Conservation (phyloP, 768 basidiomycete genomes). For the Sarcodon aspratus region DNA sequence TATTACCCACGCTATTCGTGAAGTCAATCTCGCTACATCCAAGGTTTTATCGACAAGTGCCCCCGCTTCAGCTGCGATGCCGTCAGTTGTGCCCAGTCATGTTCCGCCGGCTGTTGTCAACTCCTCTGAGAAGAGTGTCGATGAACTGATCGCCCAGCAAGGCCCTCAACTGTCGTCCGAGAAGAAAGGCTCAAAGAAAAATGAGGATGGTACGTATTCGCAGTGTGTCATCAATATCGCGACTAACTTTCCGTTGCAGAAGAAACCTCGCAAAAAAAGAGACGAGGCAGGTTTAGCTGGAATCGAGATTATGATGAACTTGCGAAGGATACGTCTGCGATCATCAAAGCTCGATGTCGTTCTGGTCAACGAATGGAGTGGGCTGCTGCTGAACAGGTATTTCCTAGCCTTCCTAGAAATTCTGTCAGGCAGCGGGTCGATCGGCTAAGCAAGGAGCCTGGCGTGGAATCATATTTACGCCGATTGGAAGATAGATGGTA, state of each 20-base stretch:
- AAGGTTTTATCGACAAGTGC: constrained; percentile 14
- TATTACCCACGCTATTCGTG: constrained; percentile 41
- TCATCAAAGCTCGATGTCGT: constrained; percentile 73
- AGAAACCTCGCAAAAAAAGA: constrained; percentile 11
- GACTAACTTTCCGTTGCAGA: constrained; percentile 2
- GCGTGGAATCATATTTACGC: constrained; percentile 62
- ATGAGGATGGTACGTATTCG: constrained; percentile 6
- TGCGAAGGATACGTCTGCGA: constrained; percentile 71
- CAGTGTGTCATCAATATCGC: background rate
- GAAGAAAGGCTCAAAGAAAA: constrained; percentile 20
- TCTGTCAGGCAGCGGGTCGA: constrained; percentile 60
- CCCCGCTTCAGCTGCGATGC: background rate
- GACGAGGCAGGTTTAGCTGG: constrained; percentile 74
- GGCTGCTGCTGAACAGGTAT: constrained; percentile 66
- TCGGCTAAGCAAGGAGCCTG: constrained; percentile 39
- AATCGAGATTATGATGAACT: constrained; percentile 82
- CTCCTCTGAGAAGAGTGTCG: constrained; percentile 39
- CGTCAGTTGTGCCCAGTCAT: constrained; percentile 2
- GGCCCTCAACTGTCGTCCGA: constrained; percentile 22
- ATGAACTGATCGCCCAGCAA: constrained; percentile 38
- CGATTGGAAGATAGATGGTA: constrained; percentile 79
- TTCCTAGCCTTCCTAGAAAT: constrained; percentile 64
- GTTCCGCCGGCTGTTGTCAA: constrained; percentile 27
- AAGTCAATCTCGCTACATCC: constrained; percentile 37
- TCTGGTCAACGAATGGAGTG: constrained; percentile 50